phyloP scores from a whole-genome alignment of 2,329 filamentous ascomycete genomes.

The Calycina herbarum region DNA sequence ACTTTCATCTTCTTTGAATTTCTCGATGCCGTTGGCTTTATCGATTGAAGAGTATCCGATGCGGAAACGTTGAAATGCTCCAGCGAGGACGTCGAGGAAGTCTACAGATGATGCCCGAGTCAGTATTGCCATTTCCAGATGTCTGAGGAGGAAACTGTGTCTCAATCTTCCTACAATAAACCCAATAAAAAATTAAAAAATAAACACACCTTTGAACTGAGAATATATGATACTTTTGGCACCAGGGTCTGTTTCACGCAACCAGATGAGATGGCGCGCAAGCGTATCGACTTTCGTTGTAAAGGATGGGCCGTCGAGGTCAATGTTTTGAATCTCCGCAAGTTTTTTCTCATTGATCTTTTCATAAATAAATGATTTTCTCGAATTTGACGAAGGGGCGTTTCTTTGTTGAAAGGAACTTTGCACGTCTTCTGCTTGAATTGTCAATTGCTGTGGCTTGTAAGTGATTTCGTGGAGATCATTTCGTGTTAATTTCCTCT shows the following conservation, averaged over 20 bases:
- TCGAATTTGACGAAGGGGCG: conserved; percentile 22
- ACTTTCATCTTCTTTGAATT: conserved; percentile 72
- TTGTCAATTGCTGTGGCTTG: conserved; percentile 71
- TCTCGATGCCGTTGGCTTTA: conserved; percentile 65
- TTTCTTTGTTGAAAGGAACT: conserved; percentile 33
- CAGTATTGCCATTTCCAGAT: no score
- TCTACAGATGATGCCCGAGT: conserved; percentile 41
- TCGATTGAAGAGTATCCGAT: conserved; percentile 75
- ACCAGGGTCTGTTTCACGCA: conserved; percentile 79
- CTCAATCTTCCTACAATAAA: no score
- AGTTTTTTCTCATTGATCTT: conserved; percentile 71
- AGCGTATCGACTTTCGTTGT: conserved; percentile 89
- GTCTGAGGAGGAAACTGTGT: no score
- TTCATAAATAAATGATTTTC: conserved; percentile 66
- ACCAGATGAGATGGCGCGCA: conserved; percentile 79
- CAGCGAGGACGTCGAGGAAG: conserved; percentile 72
- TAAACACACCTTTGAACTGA: conserved; percentile 60
- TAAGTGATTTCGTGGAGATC: conserved; percentile 86
- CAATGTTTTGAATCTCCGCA: conserved; percentile 77
- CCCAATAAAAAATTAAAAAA: no score
- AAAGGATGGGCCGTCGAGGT: conserved; percentile 71
- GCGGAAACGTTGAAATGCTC: conserved; percentile 68
- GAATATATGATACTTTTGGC: conserved; percentile 94
- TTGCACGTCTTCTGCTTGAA: conserved; percentile 57
- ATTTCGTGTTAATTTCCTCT: conserved; percentile 59